Base-by-base conservation (phyloP, 1,284 basidiomycete species). In the Boletus sp. region DNA sequence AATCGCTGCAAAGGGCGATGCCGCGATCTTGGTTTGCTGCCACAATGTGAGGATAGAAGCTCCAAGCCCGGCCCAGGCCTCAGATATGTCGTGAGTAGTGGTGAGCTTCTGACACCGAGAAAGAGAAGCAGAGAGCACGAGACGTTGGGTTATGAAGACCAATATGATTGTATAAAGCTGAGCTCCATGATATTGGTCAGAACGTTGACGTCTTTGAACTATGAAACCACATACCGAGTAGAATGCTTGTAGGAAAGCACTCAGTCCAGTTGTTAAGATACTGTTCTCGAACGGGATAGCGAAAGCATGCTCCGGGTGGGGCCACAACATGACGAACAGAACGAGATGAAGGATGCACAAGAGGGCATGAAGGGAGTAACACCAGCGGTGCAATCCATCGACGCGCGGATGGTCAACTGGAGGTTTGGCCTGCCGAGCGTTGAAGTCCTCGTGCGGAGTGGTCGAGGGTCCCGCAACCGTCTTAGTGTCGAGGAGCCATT, bases 261-360 rank as follows among this genome's bases (percentile, higher is more conserved):
- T 61, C 20, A 61, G n/a, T 27, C 58, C 54, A 1, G 36, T 27
- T 7, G 60, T 61, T 1, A 57, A 7, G 37, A 45, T 2, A 29
- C 13, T 51, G 41, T 39, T 50, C 7, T 61, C 37, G 11, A 29
- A 29, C 4, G 60, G 36, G 36, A 61, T 29, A 24, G 42, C 53
- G 29, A 61, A 13, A 1, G 9, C 31, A 22, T 37, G 59, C 24
- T 61, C 60, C 1, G 59, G 53, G 22, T 61, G 60, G 15, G 5
- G 5, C 33, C 13, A 37, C 3, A 57, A 22, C 50, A 61, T 39
- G 9, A 7, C 41, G 2, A 57, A n/a, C 18, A 61, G 50, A 5
- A 36, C 22, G 11, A 61, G 24, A 13, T 61, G 60, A 13, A 57
- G 35, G 35, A 58, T 22, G 11, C 37, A 57, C 8, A 61, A 20